Percentiles rank a stretch among this genome's conserved stretches.
Evolutionary conservation across 345 rosid species (phyloP).

Genomic region (Acer negundo): DNA sequence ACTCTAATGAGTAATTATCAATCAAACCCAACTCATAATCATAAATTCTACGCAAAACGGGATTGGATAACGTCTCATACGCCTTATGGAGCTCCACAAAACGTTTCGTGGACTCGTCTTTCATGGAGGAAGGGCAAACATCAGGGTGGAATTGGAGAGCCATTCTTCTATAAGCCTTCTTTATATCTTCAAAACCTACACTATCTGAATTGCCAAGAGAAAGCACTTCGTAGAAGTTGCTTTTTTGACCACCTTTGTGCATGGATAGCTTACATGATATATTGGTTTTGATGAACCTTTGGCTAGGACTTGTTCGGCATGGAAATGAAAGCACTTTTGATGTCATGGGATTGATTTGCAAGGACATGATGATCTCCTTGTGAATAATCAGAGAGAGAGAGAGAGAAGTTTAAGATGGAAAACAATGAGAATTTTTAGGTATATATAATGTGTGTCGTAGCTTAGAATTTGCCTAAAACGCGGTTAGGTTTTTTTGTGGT

Average conservation of each 20-base stretch:
- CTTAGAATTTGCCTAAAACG: background rate
- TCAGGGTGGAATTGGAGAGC: conserved; percentile 45
- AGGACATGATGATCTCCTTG: conserved; percentile 5
- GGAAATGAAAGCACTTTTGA: background rate
- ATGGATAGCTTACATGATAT: conserved; percentile 19
- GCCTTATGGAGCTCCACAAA: conserved; percentile 47
- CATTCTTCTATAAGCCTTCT: conserved; percentile 49
- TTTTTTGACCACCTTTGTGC: conserved; percentile 9
- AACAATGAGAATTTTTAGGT: background rate
- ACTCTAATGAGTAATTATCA: background rate
- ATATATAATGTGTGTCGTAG: background rate
- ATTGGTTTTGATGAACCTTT: conserved; percentile 3
- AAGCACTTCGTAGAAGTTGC: conserved; percentile 38
- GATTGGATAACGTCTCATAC: conserved; percentile 46
- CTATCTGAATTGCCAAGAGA: conserved; percentile 25
- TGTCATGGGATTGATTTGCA: background rate
- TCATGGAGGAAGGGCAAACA: conserved; percentile 33
- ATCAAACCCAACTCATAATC: conserved; percentile 34
- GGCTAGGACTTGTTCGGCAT: background rate
- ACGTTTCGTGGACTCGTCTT: conserved; percentile 33
- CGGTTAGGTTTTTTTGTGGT: background rate
- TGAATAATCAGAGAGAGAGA: background rate
- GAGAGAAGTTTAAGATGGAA: background rate
- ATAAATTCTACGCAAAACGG: conserved; percentile 26
- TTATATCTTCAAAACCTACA: conserved; percentile 40